Evolutionary conservation across 2,329 filamentous ascomycete genomes (phyloP), one percentile per base, ranked within the genome.

Genomic region (Aureobasidium sp.): DNA sequence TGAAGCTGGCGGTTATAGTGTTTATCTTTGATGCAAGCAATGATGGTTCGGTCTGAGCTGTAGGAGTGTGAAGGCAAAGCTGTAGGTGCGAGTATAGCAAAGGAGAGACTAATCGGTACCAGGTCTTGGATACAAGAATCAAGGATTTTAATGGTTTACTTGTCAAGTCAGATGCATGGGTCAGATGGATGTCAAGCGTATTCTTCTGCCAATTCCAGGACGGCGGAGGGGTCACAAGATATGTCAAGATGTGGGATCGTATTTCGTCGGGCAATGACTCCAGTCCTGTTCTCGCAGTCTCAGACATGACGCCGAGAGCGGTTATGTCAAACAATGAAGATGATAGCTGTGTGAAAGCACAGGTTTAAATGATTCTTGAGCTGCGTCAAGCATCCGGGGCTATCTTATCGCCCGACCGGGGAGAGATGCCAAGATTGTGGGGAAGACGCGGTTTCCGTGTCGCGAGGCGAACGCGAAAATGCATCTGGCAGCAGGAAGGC

Each of bases 231-330:
- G 68, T 68, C 66, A 82, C 79, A 51, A 88, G 75, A 67, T 79
- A 80, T n/a, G 72, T 73, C 67, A 88, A 77, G 66, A 88, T 81
- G 3, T 82, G 76, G 58, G 80, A 71, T 25, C 87, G 73, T 49
- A 89, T 74, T 73, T 89, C 87, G 65, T 82, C 83, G 2, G 86
- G 87, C 22, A 89, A 77, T 9, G 62, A 41, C 66, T 68, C 48
- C 70, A 71, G 17, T 12, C 39, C 37, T 20, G 12, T 36, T 11
- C 12, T 22, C 5, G n/a, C 12, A 15, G 37, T 17, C n/a, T 45
- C 29, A 1, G 37, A 17, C 14, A 27, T 45, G 27, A 45, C 36
- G 6, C 3, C 22, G 27, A 34, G 15, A 17, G 47, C n/a, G 17
- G 5, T 14, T 29, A 2, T 2, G 25, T 8, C 17, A 22, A 20